Evolutionary conservation across 176 grass and related monocot genomes (phyloP).

Genomic region (Oryza glaberrima): DNA sequence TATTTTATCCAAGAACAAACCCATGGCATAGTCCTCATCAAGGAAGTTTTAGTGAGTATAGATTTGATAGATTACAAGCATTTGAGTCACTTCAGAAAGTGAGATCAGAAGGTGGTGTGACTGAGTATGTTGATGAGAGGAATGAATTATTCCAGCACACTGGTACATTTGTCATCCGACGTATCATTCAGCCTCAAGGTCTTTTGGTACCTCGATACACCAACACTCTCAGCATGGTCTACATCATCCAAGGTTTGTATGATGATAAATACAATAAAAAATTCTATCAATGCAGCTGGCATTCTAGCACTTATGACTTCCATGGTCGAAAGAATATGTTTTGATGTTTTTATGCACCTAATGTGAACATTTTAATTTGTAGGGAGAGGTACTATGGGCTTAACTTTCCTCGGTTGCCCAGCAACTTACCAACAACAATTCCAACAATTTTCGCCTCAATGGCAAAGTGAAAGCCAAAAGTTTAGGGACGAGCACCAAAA

Average conservation of each 20-base stretch:
- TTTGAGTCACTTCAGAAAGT: neutral
- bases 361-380: neutral
- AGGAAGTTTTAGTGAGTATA: too few relatives aligned
- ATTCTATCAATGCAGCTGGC: neutral
- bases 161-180: too few relatives aligned
- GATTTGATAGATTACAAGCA: too few relatives aligned
- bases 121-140: slow-evolving; percentile 47
- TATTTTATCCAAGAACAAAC: too few relatives aligned
- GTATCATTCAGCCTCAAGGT: too few relatives aligned
- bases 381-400: neutral
- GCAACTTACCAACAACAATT: neutral
- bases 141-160: slow-evolving; percentile 20
- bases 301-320: neutral
- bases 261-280: neutral
- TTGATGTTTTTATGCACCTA: neutral
- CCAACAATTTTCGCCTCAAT: neutral
- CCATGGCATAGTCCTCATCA: too few relatives aligned
- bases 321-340: neutral
- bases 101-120: slow-evolving; percentile 40
- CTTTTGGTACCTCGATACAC: too few relatives aligned
- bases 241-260: slow-evolving; percentile 29
- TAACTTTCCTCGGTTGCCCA: neutral
- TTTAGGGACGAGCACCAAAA: neutral
- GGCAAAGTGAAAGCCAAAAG: neutral
- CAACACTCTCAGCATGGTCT: too few relatives aligned